These are phyloP conservation scores for Salvia hispanica DNA, from an alignment of 257 asterid genomes.

Conservation along the genomic window DNA sequence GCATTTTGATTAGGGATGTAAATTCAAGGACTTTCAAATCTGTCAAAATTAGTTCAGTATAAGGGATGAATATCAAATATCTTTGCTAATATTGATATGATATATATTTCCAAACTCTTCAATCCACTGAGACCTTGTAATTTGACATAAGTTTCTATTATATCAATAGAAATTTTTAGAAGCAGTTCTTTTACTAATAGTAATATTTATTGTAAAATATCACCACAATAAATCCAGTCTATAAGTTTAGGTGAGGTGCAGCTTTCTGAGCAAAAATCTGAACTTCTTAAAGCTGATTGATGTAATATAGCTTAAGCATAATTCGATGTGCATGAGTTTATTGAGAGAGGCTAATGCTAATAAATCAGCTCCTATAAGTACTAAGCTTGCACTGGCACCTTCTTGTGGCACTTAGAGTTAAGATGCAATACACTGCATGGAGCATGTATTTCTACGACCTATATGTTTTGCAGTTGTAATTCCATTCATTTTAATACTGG, in stretches of 20 bases:
- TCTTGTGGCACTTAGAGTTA: too few species aligned
- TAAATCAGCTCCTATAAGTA: conserved; percentile 10
- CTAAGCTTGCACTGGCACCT: not conserved
- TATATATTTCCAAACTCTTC: not conserved
- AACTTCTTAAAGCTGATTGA: too few species aligned
- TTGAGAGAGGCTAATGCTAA: too few species aligned
- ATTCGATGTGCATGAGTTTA: too few species aligned
- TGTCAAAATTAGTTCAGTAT: not conserved
- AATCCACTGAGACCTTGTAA: not conserved
- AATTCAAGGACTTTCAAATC: not conserved
- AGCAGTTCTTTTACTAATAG: not conserved
- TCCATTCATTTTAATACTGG: not conserved
- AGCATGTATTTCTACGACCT: too few species aligned
- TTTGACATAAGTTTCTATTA: too few species aligned
- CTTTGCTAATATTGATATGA: not conserved
- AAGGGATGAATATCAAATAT: not conserved
- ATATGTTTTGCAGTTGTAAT: not conserved
- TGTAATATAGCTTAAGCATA: too few species aligned
- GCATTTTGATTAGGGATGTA: not conserved
- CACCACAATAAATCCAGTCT: too few species aligned
- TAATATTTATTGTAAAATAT: not conserved
- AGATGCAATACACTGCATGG: too few species aligned
- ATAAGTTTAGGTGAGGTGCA: too few species aligned
- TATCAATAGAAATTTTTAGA: not conserved
- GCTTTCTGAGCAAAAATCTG: too few species aligned